A percentile compares a stretch with the other conserved stretches of the same genome.
phyloP scores from a whole-genome alignment of 345 rosid genomes.

The Linum usitatissimum region DNA sequence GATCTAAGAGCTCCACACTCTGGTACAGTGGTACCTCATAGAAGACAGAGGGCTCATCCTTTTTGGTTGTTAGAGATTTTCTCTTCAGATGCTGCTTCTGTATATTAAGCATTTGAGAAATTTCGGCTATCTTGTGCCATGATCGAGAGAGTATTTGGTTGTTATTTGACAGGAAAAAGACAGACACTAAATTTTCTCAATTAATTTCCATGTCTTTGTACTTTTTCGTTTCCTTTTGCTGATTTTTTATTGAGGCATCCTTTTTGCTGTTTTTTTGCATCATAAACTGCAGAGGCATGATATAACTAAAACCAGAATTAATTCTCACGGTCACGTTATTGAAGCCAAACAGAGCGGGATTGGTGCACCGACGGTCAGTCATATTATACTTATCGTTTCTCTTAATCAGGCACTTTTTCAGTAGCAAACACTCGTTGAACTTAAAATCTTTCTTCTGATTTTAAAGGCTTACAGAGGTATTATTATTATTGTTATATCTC shows the following conservation, averaged over 20 bases:
- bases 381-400: neutral
- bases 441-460: neutral
- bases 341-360: constrained; percentile 2
- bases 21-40: neutral
- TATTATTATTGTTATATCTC: too few species aligned
- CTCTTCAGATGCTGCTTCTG: neutral
- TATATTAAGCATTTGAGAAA: neutral
- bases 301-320: neutral
- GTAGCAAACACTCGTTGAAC: neutral
- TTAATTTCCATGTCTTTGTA: neutral
- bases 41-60: neutral
- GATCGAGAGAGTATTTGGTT: neutral
- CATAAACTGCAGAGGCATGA: constrained; percentile 2
- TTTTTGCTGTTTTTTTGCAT: neutral
- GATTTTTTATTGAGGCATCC: neutral
- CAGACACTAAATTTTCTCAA: neutral
- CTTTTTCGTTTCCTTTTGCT: neutral
- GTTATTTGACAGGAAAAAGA: neutral
- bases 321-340: constrained; percentile 1
- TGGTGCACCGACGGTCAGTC: constrained; percentile 4
- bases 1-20: neutral
- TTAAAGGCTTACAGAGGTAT: too few species aligned
- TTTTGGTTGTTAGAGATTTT: neutral
- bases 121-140: neutral
- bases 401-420: neutral